These are phyloP conservation scores for Phytophthora melonis DNA, from an alignment of 352 stramenopile species.

Conservation along the genomic window DNA sequence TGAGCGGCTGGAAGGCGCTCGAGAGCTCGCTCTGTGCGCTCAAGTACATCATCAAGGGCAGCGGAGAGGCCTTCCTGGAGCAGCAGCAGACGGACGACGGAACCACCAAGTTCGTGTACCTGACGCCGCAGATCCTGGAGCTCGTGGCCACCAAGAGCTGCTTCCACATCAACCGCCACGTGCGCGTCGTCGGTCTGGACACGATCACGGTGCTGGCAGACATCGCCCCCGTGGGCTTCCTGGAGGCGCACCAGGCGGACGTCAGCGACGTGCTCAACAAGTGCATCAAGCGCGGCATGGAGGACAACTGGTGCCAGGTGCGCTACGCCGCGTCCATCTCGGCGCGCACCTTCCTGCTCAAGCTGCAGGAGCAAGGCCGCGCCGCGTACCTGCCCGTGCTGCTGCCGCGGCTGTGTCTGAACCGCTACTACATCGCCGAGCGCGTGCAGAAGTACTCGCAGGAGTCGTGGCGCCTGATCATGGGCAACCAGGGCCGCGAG, in stretches of 20 bases:
- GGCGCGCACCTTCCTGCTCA: constrained; percentile 87
- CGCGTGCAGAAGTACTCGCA: constrained; percentile 97
- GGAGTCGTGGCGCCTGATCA: constrained; percentile 95
- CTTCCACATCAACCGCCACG: constrained; percentile 96
- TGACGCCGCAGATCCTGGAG: constrained; percentile 71
- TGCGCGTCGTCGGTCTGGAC: constrained; percentile 89
- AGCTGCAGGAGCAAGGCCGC: constrained; percentile 68
- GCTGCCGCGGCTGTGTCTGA: constrained; percentile 96
- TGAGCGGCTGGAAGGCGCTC: constrained; percentile 96
- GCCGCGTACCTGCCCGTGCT: constrained; percentile 81
- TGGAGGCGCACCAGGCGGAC: constrained; percentile 46
- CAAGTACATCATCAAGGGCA: constrained; percentile 88
- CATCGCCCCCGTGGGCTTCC: constrained; percentile 51
- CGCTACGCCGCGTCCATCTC: constrained; percentile 95
- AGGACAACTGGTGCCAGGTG: constrained; percentile 98
- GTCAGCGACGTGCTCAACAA: constrained; percentile 65
- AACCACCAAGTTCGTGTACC: constrained; percentile 56
- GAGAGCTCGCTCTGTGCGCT: constrained; percentile 93
- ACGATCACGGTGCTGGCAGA: constrained; percentile 82
- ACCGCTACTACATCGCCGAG: constrained; percentile 97
- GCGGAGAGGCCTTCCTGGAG: constrained; percentile 64
- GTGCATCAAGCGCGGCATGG: constrained; percentile 84
- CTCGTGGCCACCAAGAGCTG: constrained; percentile 81
- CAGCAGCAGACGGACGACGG: not conserved
- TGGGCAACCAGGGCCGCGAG: constrained; percentile 81